Evolutionary conservation across 2,329 filamentous ascomycete genomes (phyloP).

Genomic region (Pleurostoma richardsiae): DNA sequence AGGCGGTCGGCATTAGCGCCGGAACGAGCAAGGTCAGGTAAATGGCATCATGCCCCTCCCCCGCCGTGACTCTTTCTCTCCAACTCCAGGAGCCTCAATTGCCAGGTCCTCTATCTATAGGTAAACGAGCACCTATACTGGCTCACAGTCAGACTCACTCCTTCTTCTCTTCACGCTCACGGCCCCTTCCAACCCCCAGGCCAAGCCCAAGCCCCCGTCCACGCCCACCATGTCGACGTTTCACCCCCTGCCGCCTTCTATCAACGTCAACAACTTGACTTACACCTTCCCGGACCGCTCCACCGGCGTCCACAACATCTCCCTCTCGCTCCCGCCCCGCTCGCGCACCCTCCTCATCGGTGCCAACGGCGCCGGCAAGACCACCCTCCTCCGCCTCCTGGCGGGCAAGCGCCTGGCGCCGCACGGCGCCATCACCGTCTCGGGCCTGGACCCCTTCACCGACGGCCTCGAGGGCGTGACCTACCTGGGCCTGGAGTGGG

Average conservation of each 20-base stretch:
- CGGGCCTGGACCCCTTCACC: conserved; percentile 87
- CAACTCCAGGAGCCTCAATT: no score
- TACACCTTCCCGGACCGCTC: conserved; percentile 87
- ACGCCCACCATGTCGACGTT: background rate
- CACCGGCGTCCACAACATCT: conserved; percentile 70
- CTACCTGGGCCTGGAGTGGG: conserved; percentile 97
- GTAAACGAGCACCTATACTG: no score
- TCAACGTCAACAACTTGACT: conserved; percentile 70
- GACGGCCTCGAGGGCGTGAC: conserved; percentile 88
- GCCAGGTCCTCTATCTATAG: no score
- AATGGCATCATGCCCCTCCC: no score
- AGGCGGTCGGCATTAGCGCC: no score
- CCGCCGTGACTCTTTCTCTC: no score
- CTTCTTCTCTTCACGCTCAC: no score
- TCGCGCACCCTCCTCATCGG: conserved; percentile 90
- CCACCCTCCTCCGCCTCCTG: conserved; percentile 88
- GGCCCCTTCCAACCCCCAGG: no score
- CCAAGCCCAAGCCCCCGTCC: no score
- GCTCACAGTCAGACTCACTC: no score
- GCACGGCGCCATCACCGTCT: conserved; percentile 66
- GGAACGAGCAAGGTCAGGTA: no score
- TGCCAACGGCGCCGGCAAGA: conserved; percentile 96
- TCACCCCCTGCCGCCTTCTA: conserved; percentile 42
- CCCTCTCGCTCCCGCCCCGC: conserved; percentile 70
- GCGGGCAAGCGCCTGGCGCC: conserved; percentile 93